phyloP scores from a whole-genome alignment of 148 eudicot genomes.

The Agrostemma githago region DNA sequence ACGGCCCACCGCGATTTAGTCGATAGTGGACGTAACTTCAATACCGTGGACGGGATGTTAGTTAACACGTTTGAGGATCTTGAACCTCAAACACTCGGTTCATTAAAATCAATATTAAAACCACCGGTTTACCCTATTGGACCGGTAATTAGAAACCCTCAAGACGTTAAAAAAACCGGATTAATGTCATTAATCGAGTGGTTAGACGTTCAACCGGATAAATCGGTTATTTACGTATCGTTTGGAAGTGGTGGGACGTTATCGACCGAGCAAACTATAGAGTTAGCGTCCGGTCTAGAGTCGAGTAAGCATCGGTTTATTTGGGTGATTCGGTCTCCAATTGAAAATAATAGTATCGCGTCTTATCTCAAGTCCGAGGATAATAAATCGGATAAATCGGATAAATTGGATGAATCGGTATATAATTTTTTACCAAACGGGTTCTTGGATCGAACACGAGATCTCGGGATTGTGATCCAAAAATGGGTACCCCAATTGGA shows the following conservation, averaged over 20 bases:
- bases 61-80: conserved; percentile 34
- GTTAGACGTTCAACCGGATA: conserved; percentile 28
- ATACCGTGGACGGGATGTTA: conserved; percentile 32
- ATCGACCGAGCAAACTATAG: conserved; percentile 34
- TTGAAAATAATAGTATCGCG: conserved; percentile 7
- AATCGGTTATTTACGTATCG: conserved; percentile 35
- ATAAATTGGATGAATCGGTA: background rate
- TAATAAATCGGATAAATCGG: background rate
- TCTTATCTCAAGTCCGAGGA: conserved; percentile 1
- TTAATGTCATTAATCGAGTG: conserved; percentile 22
- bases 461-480: conserved; percentile 29
- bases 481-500: conserved; percentile 34
- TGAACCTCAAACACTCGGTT: background rate
- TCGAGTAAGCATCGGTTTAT: conserved; percentile 40
- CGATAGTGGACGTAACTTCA: conserved; percentile 16
- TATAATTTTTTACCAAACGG: conserved; percentile 25
- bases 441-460: conserved; percentile 33
- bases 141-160: conserved; percentile 27
- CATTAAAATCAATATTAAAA: conserved; percentile 20
- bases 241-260: conserved; percentile 48
- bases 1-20: conserved; percentile 17
- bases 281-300: conserved; percentile 45
- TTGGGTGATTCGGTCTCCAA: conserved; percentile 47
- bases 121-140: conserved; percentile 41
- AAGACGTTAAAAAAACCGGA: background rate